Evolutionary conservation across 176 grass and related monocot genomes (phyloP), one percentile per base, ranked within the genome.

Genomic region (Hyparrhenia diplandra): DNA sequence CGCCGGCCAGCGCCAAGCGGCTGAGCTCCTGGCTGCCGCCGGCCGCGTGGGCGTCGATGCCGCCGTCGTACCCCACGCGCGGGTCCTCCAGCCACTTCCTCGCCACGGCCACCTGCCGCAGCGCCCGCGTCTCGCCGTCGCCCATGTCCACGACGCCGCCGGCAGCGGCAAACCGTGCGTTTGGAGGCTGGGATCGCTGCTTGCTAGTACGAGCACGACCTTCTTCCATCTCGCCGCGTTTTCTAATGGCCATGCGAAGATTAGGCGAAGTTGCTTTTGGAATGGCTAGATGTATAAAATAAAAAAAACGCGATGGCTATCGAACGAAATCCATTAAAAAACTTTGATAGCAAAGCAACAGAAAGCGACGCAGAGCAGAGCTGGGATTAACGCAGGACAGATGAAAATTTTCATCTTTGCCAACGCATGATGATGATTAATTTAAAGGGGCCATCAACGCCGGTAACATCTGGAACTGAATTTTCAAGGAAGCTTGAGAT

Each of bases 1-100:
- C 66, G 60, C 84, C 84, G 60, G 76, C 35, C 34, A 87, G 21
- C 14, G 32, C 75, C 27, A 89, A 27, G 32, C 69, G 17, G 76
- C 70, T 83, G 64, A 89, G 78, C 64, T 49, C 80, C 39, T 61
- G 77, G 18, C 80, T 82, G 17, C 63, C 37, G 37, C 28, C 41
- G 52, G 54, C 70, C 13, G 28, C 8, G 49, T 6, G 2, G 11
- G 51, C 20, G 52, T 13, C 1, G 43, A 25, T 5, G 70, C 10
- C 14, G 32, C 24, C 32, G 57, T 20, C 29, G 46, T 70, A 78
- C 5, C 42, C 45, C 21, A 52, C 57, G 20, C 27, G 18, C 17
- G 80, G 68, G 57, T 82, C 18, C 29, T 49, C 55, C 12, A 82
- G 40, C 69, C 69, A 82, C 80, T 16, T 82, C 80, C 27, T 73